phyloP scores from a whole-genome alignment of 768 basidiomycete species.

The Leccinum ochraceum region DNA sequence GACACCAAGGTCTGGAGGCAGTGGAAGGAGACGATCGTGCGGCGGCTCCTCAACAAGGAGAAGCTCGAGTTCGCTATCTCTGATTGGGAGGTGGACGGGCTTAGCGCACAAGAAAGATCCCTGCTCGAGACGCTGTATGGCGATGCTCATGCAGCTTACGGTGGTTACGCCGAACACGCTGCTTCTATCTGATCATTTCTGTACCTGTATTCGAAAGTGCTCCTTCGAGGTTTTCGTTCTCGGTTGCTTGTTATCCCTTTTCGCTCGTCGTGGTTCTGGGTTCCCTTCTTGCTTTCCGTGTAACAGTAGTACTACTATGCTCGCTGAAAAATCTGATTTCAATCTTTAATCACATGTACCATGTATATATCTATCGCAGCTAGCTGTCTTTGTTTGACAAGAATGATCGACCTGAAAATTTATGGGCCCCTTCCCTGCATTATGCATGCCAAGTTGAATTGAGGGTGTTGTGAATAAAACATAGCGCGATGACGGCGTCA shows the following conservation, averaged over 20 bases:
- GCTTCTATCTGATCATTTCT: slow-evolving; percentile 11
- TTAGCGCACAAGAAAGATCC: slow-evolving; percentile 17
- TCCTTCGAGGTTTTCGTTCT: not conserved
- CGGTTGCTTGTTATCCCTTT: not conserved
- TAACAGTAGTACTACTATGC: not conserved
- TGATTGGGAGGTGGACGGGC: slow-evolving; percentile 25
- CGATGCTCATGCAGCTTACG: slow-evolving; percentile 28
- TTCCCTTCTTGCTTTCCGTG: not conserved
- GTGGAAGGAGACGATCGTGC: slow-evolving; percentile 21
- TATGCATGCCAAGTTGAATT: not conserved
- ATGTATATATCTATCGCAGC: no score
- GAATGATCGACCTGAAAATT: not conserved
- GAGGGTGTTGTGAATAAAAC: not conserved
- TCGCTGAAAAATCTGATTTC: not conserved
- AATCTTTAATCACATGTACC: not conserved
- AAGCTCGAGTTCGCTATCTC: slow-evolving; percentile 23
- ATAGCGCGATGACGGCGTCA: not conserved
- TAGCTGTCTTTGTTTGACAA: not conserved
- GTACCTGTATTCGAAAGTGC: not conserved
- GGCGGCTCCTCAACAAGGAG: slow-evolving; percentile 8
- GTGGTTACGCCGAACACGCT: slow-evolving; percentile 18
- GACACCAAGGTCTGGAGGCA: slow-evolving; percentile 20
- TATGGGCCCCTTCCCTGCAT: not conserved
- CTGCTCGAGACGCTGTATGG: slow-evolving; percentile 27
- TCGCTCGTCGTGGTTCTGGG: not conserved